A percentile compares a stretch with the other conserved stretches of the same genome.
phyloP scores from a whole-genome alignment of 2,329 filamentous ascomycete species.

The Talaromyces funiculosus region DNA sequence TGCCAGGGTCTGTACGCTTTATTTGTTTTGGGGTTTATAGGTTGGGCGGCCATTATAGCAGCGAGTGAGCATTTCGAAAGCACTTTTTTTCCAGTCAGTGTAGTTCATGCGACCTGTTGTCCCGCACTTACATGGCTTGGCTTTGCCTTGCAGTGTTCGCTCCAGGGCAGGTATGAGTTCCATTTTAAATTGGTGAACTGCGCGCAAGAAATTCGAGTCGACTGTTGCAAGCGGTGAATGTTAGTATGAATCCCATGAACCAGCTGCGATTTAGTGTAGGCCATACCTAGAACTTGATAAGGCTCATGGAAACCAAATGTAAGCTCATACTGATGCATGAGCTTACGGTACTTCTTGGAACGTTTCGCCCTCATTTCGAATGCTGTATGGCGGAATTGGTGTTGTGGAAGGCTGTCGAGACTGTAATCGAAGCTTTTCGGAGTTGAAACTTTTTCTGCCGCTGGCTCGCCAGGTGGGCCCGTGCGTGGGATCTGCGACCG shows the following conservation, averaged over 20 bases:
- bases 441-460: constrained; percentile 26
- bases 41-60: constrained; percentile 36
- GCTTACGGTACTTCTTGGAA: constrained; percentile 73
- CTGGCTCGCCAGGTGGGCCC: constrained; percentile 21
- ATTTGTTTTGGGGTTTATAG: constrained; percentile 35
- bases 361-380: constrained; percentile 61
- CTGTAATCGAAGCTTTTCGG: not conserved
- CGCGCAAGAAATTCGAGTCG: constrained; percentile 77
- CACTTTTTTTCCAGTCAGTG: constrained; percentile 39
- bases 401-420: not conserved
- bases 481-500: constrained; percentile 17
- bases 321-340: constrained; percentile 86
- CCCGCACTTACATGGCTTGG: constrained; percentile 64
- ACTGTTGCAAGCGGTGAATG: constrained; percentile 43
- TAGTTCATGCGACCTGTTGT: not conserved
- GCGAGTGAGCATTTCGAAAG: constrained; percentile 63
- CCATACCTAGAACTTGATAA: constrained; percentile 73
- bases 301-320: constrained; percentile 88
- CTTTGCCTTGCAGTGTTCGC: constrained; percentile 77
- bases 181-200: constrained; percentile 82
- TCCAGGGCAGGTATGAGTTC: constrained; percentile 71
- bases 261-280: not conserved
- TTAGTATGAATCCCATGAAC: not conserved
- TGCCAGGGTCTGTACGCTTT: constrained; percentile 37
- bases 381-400: not conserved